Conservation (phyloP, 1,284 basidiomycete species). For the Naganishia cerealis region DNA sequence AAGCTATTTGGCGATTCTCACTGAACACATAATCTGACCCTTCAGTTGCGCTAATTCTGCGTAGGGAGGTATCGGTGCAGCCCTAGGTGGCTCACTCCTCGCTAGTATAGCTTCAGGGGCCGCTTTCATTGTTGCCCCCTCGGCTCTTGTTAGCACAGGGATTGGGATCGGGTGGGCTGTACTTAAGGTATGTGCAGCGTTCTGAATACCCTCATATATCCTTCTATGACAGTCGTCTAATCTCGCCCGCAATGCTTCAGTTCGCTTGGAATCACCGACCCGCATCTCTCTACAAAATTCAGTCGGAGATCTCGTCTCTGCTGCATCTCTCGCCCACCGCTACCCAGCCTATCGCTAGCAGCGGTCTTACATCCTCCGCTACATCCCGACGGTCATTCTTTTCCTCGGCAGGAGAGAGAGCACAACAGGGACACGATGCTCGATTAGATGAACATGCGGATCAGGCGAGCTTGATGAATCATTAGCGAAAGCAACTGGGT, state of each 20-base stretch:
- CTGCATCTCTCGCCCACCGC: constrained; percentile 27
- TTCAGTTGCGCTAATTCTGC: neutral
- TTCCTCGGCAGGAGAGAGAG: neutral
- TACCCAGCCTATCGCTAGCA: neutral
- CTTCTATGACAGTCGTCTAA: neutral
- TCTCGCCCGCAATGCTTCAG: neutral
- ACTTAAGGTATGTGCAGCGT: constrained; percentile 43
- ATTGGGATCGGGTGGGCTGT: constrained; percentile 47
- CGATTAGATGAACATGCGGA: constrained; percentile 13
- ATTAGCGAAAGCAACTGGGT: neutral
- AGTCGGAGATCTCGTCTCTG: constrained; percentile 21
- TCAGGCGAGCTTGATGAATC: neutral
- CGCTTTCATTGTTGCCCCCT: constrained; percentile 52
- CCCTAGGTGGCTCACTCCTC: constrained; percentile 46
- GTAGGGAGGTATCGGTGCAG: constrained; percentile 45
- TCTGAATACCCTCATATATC: neutral
- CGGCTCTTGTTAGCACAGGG: constrained; percentile 46
- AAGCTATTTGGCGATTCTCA: neutral
- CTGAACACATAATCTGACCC: neutral
- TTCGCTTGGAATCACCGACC: constrained; percentile 30
- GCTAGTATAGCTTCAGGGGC: constrained; percentile 49
- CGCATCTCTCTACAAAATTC: constrained; percentile 21
- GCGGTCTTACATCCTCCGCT: neutral
- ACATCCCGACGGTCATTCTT: constrained; percentile 2
- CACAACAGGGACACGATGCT: constrained; percentile 10